Conservation (phyloP, 106 monocot species). For the Allium sativum region DNA sequence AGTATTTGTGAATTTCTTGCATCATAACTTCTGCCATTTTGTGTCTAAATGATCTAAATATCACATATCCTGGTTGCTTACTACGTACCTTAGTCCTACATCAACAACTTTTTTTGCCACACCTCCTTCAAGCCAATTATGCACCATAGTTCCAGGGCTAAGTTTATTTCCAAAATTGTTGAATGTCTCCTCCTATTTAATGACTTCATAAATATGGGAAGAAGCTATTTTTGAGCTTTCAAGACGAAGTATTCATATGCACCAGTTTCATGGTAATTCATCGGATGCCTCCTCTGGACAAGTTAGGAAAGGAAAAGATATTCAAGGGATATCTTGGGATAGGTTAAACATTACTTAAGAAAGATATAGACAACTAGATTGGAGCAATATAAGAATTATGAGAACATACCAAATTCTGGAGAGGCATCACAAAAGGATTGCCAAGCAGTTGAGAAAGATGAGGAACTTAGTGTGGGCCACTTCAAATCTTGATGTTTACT, state of each 20-base stretch:
- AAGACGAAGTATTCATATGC: slow-evolving; percentile 82
- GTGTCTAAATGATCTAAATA: slow-evolving; percentile 84
- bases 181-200: slow-evolving; percentile 97
- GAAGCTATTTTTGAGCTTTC: slow-evolving; percentile 75
- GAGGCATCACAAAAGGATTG: slow-evolving; percentile 39
- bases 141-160: slow-evolving; percentile 65
- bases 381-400: slow-evolving; percentile 63
- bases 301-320: slow-evolving; percentile 57
- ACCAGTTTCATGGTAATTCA: slow-evolving; percentile 31
- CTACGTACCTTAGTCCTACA: slow-evolving; percentile 79
- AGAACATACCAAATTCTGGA: slow-evolving; percentile 53
- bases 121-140: slow-evolving; percentile 80
- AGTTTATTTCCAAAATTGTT: slow-evolving; percentile 73
- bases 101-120: slow-evolving; percentile 61
- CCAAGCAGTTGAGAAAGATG: too few species aligned
- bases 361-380: slow-evolving; percentile 55
- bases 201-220: slow-evolving; percentile 79
- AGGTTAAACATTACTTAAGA: slow-evolving; percentile 47
- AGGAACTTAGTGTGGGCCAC: slow-evolving; percentile 77
- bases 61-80: slow-evolving; percentile 89
- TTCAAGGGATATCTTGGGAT: slow-evolving; percentile 70
- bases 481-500: slow-evolving; percentile 67
- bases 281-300: slow-evolving; percentile 42
- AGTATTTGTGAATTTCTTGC: too few species aligned
- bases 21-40: slow-evolving; percentile 68